These are phyloP conservation scores for Botryotinia globosa DNA, from an alignment of 2,329 filamentous ascomycete species.

Conservation along the genomic window DNA sequence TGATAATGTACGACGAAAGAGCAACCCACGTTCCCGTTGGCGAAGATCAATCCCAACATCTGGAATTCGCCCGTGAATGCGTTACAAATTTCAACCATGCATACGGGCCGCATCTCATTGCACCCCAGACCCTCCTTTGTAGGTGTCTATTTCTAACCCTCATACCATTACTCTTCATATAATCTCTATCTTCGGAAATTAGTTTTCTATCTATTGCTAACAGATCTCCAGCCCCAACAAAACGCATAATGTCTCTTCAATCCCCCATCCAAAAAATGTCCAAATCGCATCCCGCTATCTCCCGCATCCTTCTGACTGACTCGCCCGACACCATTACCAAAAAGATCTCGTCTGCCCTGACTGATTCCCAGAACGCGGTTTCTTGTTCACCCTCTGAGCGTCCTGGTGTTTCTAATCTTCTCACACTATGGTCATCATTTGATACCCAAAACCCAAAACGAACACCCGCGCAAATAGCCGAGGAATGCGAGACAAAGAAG, in stretches of 20 bases:
- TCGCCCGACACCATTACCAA: conserved; percentile 56
- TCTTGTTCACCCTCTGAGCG: conserved; percentile 67
- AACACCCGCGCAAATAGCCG: conserved; percentile 44
- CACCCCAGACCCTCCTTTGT: conserved; percentile 73
- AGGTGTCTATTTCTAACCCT: conserved; percentile 29
- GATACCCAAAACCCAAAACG: conserved; percentile 43
- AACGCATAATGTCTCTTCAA: conserved; percentile 85
- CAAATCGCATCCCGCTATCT: conserved; percentile 73
- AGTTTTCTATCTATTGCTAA: not conserved
- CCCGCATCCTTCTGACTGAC: conserved; percentile 82
- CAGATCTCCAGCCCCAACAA: conserved; percentile 52
- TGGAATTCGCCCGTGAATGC: conserved; percentile 87
- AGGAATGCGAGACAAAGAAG: conserved; percentile 38
- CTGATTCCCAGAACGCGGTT: conserved; percentile 66
- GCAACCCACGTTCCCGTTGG: conserved; percentile 95
- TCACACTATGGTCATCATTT: conserved; percentile 76
- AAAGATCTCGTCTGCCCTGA: conserved; percentile 73
- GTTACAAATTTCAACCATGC: conserved; percentile 82
- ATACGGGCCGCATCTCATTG: conserved; percentile 61
- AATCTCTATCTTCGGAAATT: not conserved
- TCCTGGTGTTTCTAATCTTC: conserved; percentile 83
- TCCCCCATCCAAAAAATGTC: conserved; percentile 86
- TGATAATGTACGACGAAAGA: conserved; percentile 42
- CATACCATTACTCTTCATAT: not conserved
- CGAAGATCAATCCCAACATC: conserved; percentile 90